Evolutionary conservation across 192 early-diverging fungal genomes (phyloP), one percentile per base, ranked within the genome.

Genomic region (Coemansia sp.): DNA sequence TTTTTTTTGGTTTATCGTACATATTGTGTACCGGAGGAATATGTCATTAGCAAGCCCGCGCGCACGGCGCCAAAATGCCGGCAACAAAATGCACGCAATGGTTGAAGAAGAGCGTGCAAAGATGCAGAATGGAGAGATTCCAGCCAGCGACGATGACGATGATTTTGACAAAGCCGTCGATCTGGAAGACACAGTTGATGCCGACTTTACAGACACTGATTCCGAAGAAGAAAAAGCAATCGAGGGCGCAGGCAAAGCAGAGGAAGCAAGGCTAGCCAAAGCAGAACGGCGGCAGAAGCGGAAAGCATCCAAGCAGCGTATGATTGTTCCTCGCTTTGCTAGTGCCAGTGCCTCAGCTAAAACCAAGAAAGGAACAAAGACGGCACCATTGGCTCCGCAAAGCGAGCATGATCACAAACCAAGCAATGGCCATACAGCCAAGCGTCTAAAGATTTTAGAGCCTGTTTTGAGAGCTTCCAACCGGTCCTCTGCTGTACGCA

Each of bases 121-220:
- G 32, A 53, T 67, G 20, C 53, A 51, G 25, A 61, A 51, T 55
- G 64, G 64, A 30, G 55, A 66, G 36, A 22, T 26, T 19, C 45
- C 17, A 18, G 63, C 38, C 8, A 74, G 64, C 47, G 71, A 74
- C 43, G 71, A 74, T 4, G 70, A 73, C 37, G 58, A 64, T 23
- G 71, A 74, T n/a, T 74, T 67, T 41, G 37, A 25, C 29, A 45
- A 37, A 28, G 43, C 37, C 18, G 63, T 32, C 3, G 63, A 74
- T n/a, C 40, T 34, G 4, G 71, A 74, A 4, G 71, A 74, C 11
- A 50, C 59, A 7, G 34, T 67, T 11, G 71, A 67, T 25, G 58
- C 71, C 8, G 71, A 74, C 24, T 74, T 74, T 46, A 55, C 53
- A 22, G 71, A 74, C 19, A 74, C 71, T 1, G 71, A 74, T 34